These are phyloP conservation scores for Striga hermonthica DNA, from an alignment of 305 asterid species.

Conservation along the genomic window DNA sequence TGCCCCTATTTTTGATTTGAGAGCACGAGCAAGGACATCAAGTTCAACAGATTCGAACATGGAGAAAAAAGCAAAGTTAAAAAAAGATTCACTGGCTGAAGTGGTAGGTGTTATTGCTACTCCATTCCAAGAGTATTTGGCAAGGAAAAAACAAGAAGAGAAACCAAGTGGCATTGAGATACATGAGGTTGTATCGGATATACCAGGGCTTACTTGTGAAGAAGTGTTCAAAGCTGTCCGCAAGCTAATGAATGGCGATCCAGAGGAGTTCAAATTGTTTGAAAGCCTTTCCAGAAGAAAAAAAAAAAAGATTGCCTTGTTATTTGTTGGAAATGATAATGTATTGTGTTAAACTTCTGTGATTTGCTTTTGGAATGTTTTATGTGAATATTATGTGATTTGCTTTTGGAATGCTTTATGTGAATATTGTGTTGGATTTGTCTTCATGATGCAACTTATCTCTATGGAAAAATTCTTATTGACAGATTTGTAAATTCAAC, in stretches of 20 bases:
- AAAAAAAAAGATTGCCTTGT: background rate
- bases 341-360: too few relatives aligned
- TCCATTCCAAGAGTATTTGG: background rate
- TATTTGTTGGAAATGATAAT: background rate
- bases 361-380: too few relatives aligned
- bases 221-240: background rate
- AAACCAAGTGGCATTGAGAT: background rate
- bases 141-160: background rate
- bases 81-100: constrained; percentile 1
- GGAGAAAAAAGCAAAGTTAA: background rate
- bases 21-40: background rate
- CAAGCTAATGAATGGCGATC: background rate
- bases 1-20: background rate
- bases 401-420: too few relatives aligned
- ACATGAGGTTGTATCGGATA: background rate
- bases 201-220: background rate
- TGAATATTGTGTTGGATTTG: too few relatives aligned
- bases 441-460: too few relatives aligned
- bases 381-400: too few relatives aligned
- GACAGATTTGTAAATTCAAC: too few relatives aligned
- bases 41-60: background rate
- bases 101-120: background rate
- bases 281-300: background rate
- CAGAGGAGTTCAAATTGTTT: background rate
- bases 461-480: too few relatives aligned